These are phyloP conservation scores for Trametes cingulata DNA, from an alignment of 768 basidiomycete genomes.

Conservation along the genomic window DNA sequence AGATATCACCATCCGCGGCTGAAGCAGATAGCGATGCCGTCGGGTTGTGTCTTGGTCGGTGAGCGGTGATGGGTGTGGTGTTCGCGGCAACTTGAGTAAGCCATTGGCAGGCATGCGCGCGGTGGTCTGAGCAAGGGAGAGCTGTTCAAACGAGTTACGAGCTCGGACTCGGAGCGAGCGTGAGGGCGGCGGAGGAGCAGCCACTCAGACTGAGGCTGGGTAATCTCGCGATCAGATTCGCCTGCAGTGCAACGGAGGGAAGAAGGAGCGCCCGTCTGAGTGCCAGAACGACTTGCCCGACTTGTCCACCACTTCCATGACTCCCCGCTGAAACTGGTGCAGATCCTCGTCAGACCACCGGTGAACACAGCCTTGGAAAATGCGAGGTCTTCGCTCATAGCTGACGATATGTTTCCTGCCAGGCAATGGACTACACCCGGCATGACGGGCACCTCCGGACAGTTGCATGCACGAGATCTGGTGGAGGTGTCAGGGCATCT, in stretches of 20 bases:
- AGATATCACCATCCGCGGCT: not conserved
- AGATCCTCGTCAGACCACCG: not conserved
- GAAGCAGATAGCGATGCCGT: not conserved
- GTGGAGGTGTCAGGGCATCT: conserved; percentile 12
- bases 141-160: not conserved
- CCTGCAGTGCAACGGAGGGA: not conserved
- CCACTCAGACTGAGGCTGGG: too few species aligned
- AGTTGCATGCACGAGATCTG: conserved; percentile 11
- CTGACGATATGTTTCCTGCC: too few species aligned
- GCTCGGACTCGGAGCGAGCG: not conserved
- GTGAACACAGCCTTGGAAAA: not conserved
- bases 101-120: not conserved
- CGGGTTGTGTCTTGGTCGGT: not conserved
- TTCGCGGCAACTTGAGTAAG: not conserved
- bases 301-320: not conserved
- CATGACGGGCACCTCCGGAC: conserved; percentile 5
- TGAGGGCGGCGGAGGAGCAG: not conserved
- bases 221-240: not conserved
- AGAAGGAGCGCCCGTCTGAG: not conserved
- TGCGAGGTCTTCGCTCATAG: not conserved
- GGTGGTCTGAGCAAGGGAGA: not conserved
- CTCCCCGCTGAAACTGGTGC: not conserved
- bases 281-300: not conserved
- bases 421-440: not conserved
- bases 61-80: not conserved